phyloP scores from a whole-genome alignment of 2,329 filamentous ascomycete species.

The Aureobasidium sp. region DNA sequence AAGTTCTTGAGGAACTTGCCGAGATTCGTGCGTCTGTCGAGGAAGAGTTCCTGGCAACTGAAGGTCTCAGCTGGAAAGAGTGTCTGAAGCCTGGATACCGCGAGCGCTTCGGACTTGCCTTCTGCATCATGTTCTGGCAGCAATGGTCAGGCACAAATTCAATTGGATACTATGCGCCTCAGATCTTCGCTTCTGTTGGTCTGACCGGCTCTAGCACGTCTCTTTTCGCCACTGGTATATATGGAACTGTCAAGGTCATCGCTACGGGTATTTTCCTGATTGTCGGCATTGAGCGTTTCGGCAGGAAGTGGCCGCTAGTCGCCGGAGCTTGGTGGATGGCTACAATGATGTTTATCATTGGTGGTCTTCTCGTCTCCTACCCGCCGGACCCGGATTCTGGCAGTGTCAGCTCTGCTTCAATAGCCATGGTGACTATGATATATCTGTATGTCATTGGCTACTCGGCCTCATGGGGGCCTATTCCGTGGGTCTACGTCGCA shows the following conservation, averaged over 20 bases:
- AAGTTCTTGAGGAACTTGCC: conserved; percentile 30
- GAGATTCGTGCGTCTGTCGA: conserved; percentile 37
- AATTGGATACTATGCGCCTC: conserved; percentile 44
- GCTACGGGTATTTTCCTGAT: conserved; percentile 33
- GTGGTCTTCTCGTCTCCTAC: conserved; percentile 35
- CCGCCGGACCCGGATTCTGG: conserved; percentile 35
- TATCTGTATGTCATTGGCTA: conserved; percentile 50
- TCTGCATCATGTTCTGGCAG: conserved; percentile 53
- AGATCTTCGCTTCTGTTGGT: conserved; percentile 34
- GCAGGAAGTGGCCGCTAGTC: conserved; percentile 31
- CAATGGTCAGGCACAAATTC: conserved; percentile 12
- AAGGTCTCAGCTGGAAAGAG: conserved; percentile 38
- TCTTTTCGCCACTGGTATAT: conserved; percentile 34
- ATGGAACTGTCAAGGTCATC: conserved; percentile 35
- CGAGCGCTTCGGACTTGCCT: conserved; percentile 56
- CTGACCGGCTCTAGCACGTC: conserved; percentile 29
- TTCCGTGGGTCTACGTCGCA: conserved; percentile 40
- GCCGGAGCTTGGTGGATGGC: conserved; percentile 29
- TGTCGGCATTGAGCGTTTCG: conserved; percentile 34
- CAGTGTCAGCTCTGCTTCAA: conserved; percentile 31
- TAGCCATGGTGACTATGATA: conserved; percentile 47
- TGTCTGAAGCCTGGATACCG: conserved; percentile 38
- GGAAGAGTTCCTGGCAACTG: conserved; percentile 35
- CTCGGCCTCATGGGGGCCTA: conserved; percentile 46
- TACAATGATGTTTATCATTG: conserved; percentile 35